Evolutionary conservation across 2,329 filamentous ascomycete species (phyloP).

Genomic region (Fusarium nodosum): DNA sequence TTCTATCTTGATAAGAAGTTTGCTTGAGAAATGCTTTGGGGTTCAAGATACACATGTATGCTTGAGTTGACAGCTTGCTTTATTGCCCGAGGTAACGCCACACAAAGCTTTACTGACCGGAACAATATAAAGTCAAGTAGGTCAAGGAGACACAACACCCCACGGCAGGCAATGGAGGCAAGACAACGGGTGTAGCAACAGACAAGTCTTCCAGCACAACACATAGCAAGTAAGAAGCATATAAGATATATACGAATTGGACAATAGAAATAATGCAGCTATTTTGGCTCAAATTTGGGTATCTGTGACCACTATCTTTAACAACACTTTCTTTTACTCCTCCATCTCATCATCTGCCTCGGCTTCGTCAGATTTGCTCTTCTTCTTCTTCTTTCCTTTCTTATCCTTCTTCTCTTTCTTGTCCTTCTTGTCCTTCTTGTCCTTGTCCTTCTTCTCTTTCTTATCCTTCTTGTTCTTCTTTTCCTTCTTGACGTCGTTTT

Average conservation of each 20-base stretch:
- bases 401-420: conserved; percentile 20
- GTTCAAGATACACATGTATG: too few relatives aligned
- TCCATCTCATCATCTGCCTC: conserved; percentile 23
- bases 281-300: conserved; percentile 34
- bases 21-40: background rate
- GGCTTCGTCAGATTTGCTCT: conserved; percentile 17
- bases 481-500: conserved; percentile 8
- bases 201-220: background rate
- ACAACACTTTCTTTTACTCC: conserved; percentile 31
- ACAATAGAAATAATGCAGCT: conserved; percentile 1
- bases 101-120: background rate
- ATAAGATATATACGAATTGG: background rate
- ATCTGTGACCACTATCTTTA: conserved; percentile 33
- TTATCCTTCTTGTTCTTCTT: conserved; percentile 3
- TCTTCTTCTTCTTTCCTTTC: conserved; percentile 18
- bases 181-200: background rate
- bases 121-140: background rate
- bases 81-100: background rate
- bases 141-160: background rate
- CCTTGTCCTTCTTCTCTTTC: conserved; percentile 21
- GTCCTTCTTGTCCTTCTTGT: conserved; percentile 11
- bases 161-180: background rate
- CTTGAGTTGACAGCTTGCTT: background rate
- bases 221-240: too few relatives aligned
- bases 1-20: background rate